Conservation (phyloP, 2,329 filamentous ascomycete species). For the Venturia oleaginea region DNA sequence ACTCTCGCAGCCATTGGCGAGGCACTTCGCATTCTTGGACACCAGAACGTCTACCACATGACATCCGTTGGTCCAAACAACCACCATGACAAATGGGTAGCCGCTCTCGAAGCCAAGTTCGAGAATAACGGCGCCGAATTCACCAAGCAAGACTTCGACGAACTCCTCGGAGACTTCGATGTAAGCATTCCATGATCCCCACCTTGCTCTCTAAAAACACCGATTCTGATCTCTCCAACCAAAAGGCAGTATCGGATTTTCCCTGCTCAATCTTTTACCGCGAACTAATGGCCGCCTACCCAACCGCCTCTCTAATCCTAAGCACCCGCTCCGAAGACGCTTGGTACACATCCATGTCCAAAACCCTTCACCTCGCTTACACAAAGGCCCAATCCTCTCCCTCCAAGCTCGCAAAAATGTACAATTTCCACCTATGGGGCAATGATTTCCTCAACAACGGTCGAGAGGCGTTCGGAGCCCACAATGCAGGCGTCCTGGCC, state of each 20-base stretch:
- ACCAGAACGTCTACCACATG: conserved; percentile 6
- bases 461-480: conserved; percentile 52
- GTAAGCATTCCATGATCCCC: background rate
- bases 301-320: conserved; percentile 62
- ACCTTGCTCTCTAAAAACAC: background rate
- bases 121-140: background rate
- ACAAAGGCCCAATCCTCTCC: background rate
- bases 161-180: background rate
- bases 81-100: conserved; percentile 1
- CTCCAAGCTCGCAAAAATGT: background rate
- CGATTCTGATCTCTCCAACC: background rate
- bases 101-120: conserved; percentile 8
- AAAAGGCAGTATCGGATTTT: conserved; percentile 57
- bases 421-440: conserved; percentile 37
- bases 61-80: background rate
- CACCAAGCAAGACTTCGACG: background rate
- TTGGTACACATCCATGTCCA: conserved; percentile 42
- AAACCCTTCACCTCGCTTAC: conserved; percentile 1
- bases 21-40: background rate
- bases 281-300: conserved; percentile 63
- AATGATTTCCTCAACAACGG: conserved; percentile 57
- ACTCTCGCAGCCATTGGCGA: background rate
- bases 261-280: conserved; percentile 58
- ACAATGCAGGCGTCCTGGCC: conserved; percentile 44
- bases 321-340: conserved; percentile 58